phyloP scores from a whole-genome alignment of 164 flowering plant genomes.

The Aristolochia fimbriata region DNA sequence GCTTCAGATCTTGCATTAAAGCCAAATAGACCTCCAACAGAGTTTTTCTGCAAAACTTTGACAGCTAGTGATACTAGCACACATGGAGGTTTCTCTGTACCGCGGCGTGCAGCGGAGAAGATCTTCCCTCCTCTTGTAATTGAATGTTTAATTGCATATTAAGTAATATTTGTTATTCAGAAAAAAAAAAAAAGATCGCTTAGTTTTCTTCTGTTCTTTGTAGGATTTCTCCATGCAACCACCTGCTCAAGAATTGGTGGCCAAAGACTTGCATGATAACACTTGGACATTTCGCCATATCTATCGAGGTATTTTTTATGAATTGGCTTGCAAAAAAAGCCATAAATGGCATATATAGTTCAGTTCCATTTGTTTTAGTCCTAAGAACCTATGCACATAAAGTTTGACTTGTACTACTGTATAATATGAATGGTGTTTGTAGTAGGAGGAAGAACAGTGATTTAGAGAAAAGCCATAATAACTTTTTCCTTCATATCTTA shows the following conservation, averaged over 20 bases:
- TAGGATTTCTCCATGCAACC: conserved; percentile 94
- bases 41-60: conserved; percentile 91
- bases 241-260: conserved; percentile 89
- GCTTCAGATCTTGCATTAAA: conserved; percentile 87
- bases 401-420: too few species aligned
- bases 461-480: too few species aligned
- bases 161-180: background rate
- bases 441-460: too few species aligned
- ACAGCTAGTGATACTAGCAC: conserved; percentile 99
- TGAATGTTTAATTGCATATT: background rate
- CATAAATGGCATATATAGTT: too few species aligned
- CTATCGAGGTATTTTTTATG: conserved; percentile 52
- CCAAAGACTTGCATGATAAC: conserved; percentile 85
- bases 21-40: conserved; percentile 65
- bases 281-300: conserved; percentile 91
- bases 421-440: too few species aligned
- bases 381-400: too few species aligned
- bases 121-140: conserved; percentile 92
- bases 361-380: too few species aligned
- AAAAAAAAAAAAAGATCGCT: background rate
- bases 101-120: conserved; percentile 99
- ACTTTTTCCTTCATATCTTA: too few species aligned
- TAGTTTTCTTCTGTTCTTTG: background rate
- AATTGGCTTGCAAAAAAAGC: too few species aligned
- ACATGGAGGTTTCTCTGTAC: conserved; percentile 99